Percentiles rank a stretch among this genome's conserved stretches.
These are phyloP conservation scores for Pseudofabraea citricarpa DNA, from an alignment of 2,329 filamentous ascomycete species.

Conservation along the genomic window DNA sequence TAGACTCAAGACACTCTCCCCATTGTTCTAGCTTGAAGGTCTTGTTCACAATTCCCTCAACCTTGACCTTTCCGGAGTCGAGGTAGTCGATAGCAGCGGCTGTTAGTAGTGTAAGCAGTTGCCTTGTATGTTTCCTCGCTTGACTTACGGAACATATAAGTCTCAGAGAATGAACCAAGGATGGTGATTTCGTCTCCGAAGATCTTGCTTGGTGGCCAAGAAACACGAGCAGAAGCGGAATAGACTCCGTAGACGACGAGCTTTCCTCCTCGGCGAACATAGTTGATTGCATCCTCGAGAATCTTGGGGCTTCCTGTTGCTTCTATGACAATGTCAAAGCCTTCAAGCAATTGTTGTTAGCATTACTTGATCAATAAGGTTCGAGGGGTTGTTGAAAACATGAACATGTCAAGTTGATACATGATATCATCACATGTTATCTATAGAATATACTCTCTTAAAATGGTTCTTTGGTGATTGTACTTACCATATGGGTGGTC, in stretches of 20 bases:
- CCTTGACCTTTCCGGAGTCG: constrained; percentile 55
- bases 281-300: constrained; percentile 66
- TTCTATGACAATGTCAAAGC: too few species aligned
- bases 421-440: neutral
- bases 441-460: constrained; percentile 39
- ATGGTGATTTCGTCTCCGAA: constrained; percentile 66
- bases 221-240: constrained; percentile 53
- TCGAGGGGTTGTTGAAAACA: too few species aligned
- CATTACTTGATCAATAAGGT: too few species aligned
- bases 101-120: constrained; percentile 24
- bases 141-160: constrained; percentile 60
- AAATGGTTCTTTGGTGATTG: too few species aligned
- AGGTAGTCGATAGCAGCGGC: constrained; percentile 50
- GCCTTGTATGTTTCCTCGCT: neutral
- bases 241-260: constrained; percentile 70
- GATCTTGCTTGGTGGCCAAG: constrained; percentile 68
- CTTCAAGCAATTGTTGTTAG: neutral
- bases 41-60: constrained; percentile 69
- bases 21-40: constrained; percentile 69
- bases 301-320: constrained; percentile 66
- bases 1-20: constrained; percentile 63
- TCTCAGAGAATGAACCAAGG: constrained; percentile 68
- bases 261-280: constrained; percentile 66
- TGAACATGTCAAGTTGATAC: neutral
- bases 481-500: constrained; percentile 71